Conservation (phyloP, 345 rosid genomes). For the Lepidium didymum region DNA sequence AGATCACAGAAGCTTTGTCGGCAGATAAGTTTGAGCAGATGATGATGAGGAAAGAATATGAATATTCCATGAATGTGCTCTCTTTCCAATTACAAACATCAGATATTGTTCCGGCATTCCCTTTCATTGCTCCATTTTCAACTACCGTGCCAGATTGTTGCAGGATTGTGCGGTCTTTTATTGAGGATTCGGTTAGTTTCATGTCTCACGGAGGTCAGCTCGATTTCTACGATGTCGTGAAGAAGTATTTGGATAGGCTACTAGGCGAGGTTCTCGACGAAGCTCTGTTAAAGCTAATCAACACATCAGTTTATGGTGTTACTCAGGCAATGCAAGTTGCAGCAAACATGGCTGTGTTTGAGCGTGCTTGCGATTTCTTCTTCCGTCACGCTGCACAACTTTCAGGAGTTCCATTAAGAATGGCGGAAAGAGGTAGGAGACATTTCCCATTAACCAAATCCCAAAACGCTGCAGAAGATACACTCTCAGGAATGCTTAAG, state of each 20-base stretch:
- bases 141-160: slow-evolving; percentile 94
- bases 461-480: slow-evolving; percentile 86
- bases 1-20: slow-evolving; percentile 82
- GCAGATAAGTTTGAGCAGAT: slow-evolving; percentile 97
- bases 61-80: slow-evolving; percentile 94
- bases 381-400: slow-evolving; percentile 95
- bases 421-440: slow-evolving; percentile 94
- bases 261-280: slow-evolving; percentile 80
- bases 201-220: slow-evolving; percentile 96
- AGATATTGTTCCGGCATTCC: slow-evolving; percentile 83
- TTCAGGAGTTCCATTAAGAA: slow-evolving; percentile 81
- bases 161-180: slow-evolving; percentile 84
- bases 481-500: slow-evolving; percentile 86
- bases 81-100: slow-evolving; percentile 93
- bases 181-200: slow-evolving; percentile 94
- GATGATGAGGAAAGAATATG: slow-evolving; percentile 97
- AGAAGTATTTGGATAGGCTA: slow-evolving; percentile 89
- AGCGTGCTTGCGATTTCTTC: slow-evolving; percentile 97
- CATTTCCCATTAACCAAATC: slow-evolving; percentile 82
- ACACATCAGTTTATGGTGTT: slow-evolving; percentile 72
- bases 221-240: slow-evolving; percentile 84
- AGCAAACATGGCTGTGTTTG: slow-evolving; percentile 93
- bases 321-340: slow-evolving; percentile 98
- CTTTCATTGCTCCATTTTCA: slow-evolving; percentile 88
- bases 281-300: slow-evolving; percentile 72